Evolutionary conservation across 352 stramenopile species (phyloP).

Genomic region (Thalassiosira delicatula): DNA sequence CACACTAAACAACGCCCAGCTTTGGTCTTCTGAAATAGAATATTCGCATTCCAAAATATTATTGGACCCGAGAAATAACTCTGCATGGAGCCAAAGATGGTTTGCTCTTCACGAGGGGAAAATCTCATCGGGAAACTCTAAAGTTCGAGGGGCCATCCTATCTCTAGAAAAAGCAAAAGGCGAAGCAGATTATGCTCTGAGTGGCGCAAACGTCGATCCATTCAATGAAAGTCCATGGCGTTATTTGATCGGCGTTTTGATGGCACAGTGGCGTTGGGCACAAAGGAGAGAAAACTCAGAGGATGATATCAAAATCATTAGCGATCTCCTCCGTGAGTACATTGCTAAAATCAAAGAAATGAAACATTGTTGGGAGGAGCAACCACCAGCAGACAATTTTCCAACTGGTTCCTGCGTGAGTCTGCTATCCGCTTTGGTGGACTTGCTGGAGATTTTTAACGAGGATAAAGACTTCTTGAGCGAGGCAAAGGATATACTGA

Average conservation of each 20-base stretch:
- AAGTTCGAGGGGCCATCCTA: constrained; percentile 20
- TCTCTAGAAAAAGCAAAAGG: constrained; percentile 47
- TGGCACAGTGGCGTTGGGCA: constrained; percentile 66
- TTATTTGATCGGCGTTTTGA: constrained; percentile 78
- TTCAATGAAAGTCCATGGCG: constrained; percentile 84
- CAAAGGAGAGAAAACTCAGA: constrained; percentile 23
- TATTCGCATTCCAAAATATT: constrained; percentile 87
- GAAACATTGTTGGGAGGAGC: constrained; percentile 50
- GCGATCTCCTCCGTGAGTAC: constrained; percentile 47
- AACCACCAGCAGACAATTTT: constrained; percentile 23
- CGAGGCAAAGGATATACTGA: constrained; percentile 52
- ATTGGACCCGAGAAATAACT: constrained; percentile 96
- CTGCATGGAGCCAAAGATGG: constrained; percentile 90
- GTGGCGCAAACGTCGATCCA: constrained; percentile 69
- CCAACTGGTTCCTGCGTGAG: constrained; percentile 53
- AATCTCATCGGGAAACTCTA: constrained; percentile 11
- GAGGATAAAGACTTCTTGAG: constrained; percentile 47
- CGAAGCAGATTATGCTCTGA: constrained; percentile 76
- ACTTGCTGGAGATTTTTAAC: constrained; percentile 76
- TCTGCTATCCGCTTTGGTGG: constrained; percentile 70
- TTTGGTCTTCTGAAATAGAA: constrained; percentile 93
- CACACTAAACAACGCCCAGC: constrained; percentile 85
- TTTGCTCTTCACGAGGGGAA: constrained; percentile 71
- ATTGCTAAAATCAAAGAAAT: constrained; percentile 61
- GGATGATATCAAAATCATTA: constrained; percentile 31